Conservation (phyloP, 805 yeast species). For the Candida tibetensis region DNA sequence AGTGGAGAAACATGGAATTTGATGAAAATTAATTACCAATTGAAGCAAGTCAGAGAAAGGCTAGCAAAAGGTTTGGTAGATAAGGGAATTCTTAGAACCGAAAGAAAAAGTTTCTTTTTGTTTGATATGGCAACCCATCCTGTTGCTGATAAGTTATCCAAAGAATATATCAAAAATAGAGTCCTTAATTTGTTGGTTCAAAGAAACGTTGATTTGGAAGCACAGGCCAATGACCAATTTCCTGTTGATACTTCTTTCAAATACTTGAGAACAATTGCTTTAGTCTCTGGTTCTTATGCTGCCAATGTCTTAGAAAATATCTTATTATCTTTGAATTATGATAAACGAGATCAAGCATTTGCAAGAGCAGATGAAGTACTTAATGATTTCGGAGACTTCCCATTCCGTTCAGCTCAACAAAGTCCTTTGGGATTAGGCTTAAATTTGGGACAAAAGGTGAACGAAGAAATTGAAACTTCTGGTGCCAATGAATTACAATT, state of each 20-base stretch:
- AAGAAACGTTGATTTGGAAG: conserved; percentile 57
- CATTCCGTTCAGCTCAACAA: conserved; percentile 58
- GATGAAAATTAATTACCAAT: conserved; percentile 89
- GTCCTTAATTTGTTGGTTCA: conserved; percentile 66
- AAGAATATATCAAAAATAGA: conserved; percentile 75
- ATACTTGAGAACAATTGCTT: conserved; percentile 71
- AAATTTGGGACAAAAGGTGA: conserved; percentile 60
- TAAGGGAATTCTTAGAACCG: conserved; percentile 94
- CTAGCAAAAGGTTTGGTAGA: conserved; percentile 96
- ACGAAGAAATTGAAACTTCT: conserved; percentile 49
- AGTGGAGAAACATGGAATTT: conserved; percentile 98
- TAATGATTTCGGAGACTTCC: conserved; percentile 78
- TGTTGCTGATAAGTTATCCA: conserved; percentile 78
- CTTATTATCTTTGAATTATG: conserved; percentile 70
- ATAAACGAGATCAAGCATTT: conserved; percentile 87
- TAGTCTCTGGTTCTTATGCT: conserved; percentile 88
- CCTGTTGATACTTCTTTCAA: conserved; percentile 67
- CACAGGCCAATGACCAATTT: conserved; percentile 55
- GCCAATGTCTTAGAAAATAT: conserved; percentile 96
- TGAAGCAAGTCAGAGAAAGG: conserved; percentile 96
- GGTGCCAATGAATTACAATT: conserved; percentile 60
- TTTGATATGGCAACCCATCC: conserved; percentile 99
- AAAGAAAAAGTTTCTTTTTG: conserved; percentile 86
- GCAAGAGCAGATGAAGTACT: conserved; percentile 91
- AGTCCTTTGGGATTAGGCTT: conserved; percentile 69